phyloP scores from a whole-genome alignment of 192 early-diverging fungal species.

The Gamsiella multidivaricata region DNA sequence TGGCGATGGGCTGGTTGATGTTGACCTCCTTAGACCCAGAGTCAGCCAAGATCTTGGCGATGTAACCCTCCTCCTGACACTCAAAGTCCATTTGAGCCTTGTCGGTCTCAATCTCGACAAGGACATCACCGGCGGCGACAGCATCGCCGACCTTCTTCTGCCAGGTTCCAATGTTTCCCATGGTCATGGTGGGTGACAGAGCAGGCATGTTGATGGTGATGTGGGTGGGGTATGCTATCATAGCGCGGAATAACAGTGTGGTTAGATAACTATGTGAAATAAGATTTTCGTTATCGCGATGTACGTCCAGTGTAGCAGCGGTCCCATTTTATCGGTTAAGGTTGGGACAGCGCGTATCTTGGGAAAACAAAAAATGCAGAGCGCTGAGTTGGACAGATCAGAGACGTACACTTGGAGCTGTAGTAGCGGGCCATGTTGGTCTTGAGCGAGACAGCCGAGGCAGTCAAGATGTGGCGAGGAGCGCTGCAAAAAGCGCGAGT shows the following conservation, averaged over 20 bases:
- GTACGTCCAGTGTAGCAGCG: background rate
- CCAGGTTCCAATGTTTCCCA: conserved; percentile 93
- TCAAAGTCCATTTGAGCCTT: conserved; percentile 99
- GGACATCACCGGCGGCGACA: conserved; percentile 88
- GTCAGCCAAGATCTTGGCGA: conserved; percentile 93
- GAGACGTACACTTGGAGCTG: conserved; percentile 62
- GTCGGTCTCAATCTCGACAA: conserved; percentile 98
- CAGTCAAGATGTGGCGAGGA: conserved; percentile 56
- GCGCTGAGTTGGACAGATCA: background rate
- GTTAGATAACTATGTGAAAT: background rate
- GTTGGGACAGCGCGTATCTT: conserved; percentile 31
- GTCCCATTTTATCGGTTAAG: conserved; percentile 9
- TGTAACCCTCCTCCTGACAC: conserved; percentile 96
- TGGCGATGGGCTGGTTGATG: conserved; percentile 79
- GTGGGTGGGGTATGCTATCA: conserved; percentile 83
- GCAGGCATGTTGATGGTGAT: conserved; percentile 94
- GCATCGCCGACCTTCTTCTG: conserved; percentile 94
- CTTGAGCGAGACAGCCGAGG: conserved; percentile 46
- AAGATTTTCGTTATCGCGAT: background rate
- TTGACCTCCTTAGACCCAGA: conserved; percentile 88
- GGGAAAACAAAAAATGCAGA: conserved; percentile 7
- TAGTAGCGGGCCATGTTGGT: conserved; percentile 59
- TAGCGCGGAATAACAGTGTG: too few relatives aligned
- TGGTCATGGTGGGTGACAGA: conserved; percentile 98
- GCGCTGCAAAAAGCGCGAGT: conserved; percentile 26